Conservation (phyloP, 371 early-diverging fungal species). For the Actinomortierella ambigua region DNA sequence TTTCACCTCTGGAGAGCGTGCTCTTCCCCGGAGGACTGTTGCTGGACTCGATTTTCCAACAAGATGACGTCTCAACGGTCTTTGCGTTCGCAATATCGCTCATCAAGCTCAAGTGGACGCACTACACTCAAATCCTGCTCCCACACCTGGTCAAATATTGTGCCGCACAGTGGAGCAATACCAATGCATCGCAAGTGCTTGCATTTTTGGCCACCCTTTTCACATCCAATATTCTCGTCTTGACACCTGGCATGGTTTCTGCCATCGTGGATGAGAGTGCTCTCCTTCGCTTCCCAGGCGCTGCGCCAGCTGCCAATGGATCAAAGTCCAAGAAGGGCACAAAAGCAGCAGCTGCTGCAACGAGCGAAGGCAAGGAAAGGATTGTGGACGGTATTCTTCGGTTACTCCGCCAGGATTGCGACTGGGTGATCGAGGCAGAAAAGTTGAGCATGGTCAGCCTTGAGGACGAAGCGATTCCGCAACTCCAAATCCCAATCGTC, state of each 20-base stretch:
- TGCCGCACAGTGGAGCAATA: slow-evolving; percentile 47
- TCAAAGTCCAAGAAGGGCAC: slow-evolving; percentile 17
- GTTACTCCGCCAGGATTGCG: slow-evolving; percentile 44
- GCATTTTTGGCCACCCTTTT: slow-evolving; percentile 60
- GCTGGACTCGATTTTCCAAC: slow-evolving; percentile 60
- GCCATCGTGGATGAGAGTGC: slow-evolving; percentile 59
- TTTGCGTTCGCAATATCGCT: slow-evolving; percentile 71
- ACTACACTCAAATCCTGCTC: slow-evolving; percentile 70
- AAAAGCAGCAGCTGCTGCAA: background rate
- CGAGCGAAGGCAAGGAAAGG: slow-evolving; percentile 19
- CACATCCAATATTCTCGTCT: slow-evolving; percentile 46
- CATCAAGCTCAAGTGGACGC: slow-evolving; percentile 66
- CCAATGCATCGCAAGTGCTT: slow-evolving; percentile 52
- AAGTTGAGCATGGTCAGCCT: slow-evolving; percentile 49
- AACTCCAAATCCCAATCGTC: slow-evolving; percentile 45
- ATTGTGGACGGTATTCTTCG: slow-evolving; percentile 49
- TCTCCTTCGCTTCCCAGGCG: slow-evolving; percentile 58
- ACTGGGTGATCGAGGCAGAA: slow-evolving; percentile 63
- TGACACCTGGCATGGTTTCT: slow-evolving; percentile 56
- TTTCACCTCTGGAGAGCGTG: slow-evolving; percentile 63
- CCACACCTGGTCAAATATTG: slow-evolving; percentile 68
- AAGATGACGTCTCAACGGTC: slow-evolving; percentile 55
- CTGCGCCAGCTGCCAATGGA: slow-evolving; percentile 3
- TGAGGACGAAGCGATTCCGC: slow-evolving; percentile 24
- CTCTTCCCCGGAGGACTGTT: slow-evolving; percentile 64